Base-by-base conservation (phyloP, 345 rosid species). In the Populus ilicifolia region DNA sequence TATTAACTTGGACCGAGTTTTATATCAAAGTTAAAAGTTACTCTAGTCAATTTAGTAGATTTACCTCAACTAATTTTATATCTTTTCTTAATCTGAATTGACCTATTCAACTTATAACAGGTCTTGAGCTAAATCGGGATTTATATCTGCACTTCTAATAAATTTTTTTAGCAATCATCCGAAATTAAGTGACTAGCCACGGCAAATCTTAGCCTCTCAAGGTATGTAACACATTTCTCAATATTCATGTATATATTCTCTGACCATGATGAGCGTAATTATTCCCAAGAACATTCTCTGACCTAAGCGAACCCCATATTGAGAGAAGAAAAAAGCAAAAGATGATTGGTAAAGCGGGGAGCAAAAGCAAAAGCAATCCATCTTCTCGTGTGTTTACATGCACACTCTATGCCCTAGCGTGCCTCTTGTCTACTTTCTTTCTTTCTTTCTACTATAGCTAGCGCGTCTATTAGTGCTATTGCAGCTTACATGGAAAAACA, bases 271-370 rank as follows among this genome's bases (percentile, higher is more conserved):
- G 66, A 29, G 71, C 10, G 30, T 52, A 73, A 63, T 77, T 81
- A 63, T 81, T 69, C 78, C 20, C 30, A 77, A 29, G 80, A 81
- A 77, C 80, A 77, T 74, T 73, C 80, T 81, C 61, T 62, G 70
- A 39, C 27, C 35, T 67, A 64, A 62, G 70, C 69, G 41, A 81
- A 59, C 68, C 14, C 29, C 74, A 72, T n/a, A 70, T 64, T 46
- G 1, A 33, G 71, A 67, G 44, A 20, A 43, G 43, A 7, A 62
- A 65, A 75, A 75, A 74, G 20, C 38, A 71, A 76, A 80, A 83
- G 74, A 50, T 30, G 69, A 16, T 1, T 9, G 63, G 63, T 41
- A 6, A 39, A 61, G 8, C 1, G 25, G 33, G 23, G 3, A 18
- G 2, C 59, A 12, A 63, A 82, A 75, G 82, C 67, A 75, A 82